phyloP scores from a whole-genome alignment of 176 grass and related monocot species.

The Sorghum bicolor region Sorghum_bicolor_NCBIv3 NC_012879.2:6655501-6656000 shows the following conservation, averaged over 20 bases:
- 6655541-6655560: not conserved
- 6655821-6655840: constrained; percentile 75
- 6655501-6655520: not conserved
- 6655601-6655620: constrained; percentile 11
- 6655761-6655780: not conserved
- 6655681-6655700: constrained; percentile 86
- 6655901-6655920: constrained; percentile 67
- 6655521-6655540: not conserved
- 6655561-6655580: not conserved
- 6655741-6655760: not conserved
- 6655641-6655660: constrained; percentile 39
- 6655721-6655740: not conserved
- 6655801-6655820: constrained; percentile 78
- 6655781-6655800: constrained; percentile 48
- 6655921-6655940: constrained; percentile 69
- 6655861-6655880: constrained; percentile 74
- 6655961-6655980: constrained; percentile 40
- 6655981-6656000: not conserved
- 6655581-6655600: not conserved
- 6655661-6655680: constrained; percentile 78
- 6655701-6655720: not conserved
- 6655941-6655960: constrained; percentile 50
- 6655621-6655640: not conserved
- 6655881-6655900: constrained; percentile 60
- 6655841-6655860: constrained; percentile 70